These are phyloP conservation scores for Colletotrichum lentis DNA, from an alignment of 2,329 filamentous ascomycete genomes.

Conservation along the genomic window DNA sequence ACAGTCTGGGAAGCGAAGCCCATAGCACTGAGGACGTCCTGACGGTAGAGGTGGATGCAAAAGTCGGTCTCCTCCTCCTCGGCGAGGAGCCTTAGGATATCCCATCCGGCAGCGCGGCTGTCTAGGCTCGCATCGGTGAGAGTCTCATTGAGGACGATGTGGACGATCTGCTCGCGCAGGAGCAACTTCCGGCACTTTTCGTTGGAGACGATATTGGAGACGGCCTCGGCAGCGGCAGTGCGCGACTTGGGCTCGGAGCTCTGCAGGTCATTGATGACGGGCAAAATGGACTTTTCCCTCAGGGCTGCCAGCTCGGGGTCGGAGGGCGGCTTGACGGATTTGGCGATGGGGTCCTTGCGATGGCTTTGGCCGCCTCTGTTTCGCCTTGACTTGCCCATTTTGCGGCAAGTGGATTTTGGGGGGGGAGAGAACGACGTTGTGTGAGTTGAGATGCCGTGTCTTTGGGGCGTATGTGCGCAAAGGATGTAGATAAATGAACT, in stretches of 20 bases:
- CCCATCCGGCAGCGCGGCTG: conserved; percentile 72
- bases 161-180: conserved; percentile 71
- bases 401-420: conserved; percentile 30
- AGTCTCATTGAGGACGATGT: conserved; percentile 69
- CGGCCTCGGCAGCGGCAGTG: conserved; percentile 65
- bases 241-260: conserved; percentile 67
- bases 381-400: conserved; percentile 68
- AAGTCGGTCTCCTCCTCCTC: conserved; percentile 73
- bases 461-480: neutral
- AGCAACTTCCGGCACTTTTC: conserved; percentile 69
- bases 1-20: conserved; percentile 64
- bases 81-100: conserved; percentile 68
- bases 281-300: conserved; percentile 69
- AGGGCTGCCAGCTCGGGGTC: conserved; percentile 71
- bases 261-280: conserved; percentile 67
- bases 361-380: conserved; percentile 58
- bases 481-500: neutral
- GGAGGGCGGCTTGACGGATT: conserved; percentile 66
- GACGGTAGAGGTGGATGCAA: conserved; percentile 69
- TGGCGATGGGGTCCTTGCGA: conserved; percentile 64
- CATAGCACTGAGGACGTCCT: conserved; percentile 68
- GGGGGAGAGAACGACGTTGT: neutral
- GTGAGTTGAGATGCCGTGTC: neutral
- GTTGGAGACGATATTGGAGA: conserved; percentile 70
- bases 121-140: conserved; percentile 70